phyloP scores from a whole-genome alignment of 1,284 basidiomycete species.

The Uromyces viciae-fabae region DNA sequence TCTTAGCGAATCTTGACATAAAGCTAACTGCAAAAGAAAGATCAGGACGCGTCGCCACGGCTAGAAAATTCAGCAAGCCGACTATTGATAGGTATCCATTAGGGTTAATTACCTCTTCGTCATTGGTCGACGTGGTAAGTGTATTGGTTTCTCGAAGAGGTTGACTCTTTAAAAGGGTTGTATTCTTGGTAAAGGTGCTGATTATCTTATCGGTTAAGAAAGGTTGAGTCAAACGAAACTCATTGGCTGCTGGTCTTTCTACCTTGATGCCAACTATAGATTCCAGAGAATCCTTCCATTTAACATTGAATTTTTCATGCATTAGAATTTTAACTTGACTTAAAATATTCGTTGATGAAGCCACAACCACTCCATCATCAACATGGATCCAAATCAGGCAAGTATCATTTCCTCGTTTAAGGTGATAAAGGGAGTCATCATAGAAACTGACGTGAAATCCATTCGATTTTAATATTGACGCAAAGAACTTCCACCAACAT shows the following conservation, averaged over 20 bases:
- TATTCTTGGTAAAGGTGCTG: background rate
- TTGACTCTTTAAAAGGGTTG: background rate
- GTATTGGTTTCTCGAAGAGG: background rate
- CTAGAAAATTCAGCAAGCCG: slow-evolving; percentile 11
- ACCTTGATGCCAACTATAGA: slow-evolving; percentile 9
- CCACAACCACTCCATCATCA: slow-evolving; percentile 1
- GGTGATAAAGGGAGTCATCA: background rate
- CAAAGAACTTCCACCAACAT: slow-evolving; percentile 32
- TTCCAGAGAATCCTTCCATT: background rate
- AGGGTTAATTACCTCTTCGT: background rate
- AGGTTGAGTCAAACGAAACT: background rate
- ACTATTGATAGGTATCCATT: slow-evolving; percentile 11
- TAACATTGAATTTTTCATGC: background rate
- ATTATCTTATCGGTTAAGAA: background rate
- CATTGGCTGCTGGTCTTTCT: background rate
- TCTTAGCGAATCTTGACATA: background rate
- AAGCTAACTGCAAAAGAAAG: slow-evolving; percentile 8
- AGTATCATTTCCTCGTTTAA: background rate
- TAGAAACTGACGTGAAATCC: slow-evolving; percentile 11
- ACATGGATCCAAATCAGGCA: slow-evolving; percentile 12
- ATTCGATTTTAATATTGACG: background rate
- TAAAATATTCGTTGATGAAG: background rate
- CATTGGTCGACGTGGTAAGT: background rate
- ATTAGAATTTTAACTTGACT: background rate
- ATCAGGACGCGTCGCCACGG: slow-evolving; percentile 7